Conservation (phyloP, 129 eudicot genomes). For the Tagetes erecta region DNA sequence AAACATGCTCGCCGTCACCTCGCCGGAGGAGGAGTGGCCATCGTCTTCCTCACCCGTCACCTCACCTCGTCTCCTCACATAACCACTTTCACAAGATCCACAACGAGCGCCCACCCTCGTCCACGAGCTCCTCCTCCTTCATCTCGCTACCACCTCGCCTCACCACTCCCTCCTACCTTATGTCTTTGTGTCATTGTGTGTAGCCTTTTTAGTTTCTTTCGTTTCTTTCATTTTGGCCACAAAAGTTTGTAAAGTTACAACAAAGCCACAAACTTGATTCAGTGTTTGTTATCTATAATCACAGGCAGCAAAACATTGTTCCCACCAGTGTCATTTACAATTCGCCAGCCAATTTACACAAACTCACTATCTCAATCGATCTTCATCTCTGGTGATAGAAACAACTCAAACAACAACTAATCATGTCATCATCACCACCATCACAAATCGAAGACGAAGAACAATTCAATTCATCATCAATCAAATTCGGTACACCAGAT, state of each 20-base stretch:
- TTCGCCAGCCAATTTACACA: background rate
- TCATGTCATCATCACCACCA: slow-evolving; percentile 32
- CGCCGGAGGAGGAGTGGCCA: too few relatives aligned
- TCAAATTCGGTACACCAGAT: slow-evolving; percentile 63
- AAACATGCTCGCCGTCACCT: too few relatives aligned
- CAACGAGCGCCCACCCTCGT: too few relatives aligned
- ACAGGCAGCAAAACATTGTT: background rate
- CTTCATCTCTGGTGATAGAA: background rate
- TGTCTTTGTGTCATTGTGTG: too few relatives aligned
- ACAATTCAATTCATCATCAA: slow-evolving; percentile 21
- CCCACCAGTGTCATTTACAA: background rate
- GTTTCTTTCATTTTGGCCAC: background rate
- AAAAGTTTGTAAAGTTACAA: background rate
- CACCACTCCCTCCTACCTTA: too few relatives aligned
- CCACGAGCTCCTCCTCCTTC: too few relatives aligned
- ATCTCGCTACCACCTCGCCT: too few relatives aligned
- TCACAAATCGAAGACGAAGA: slow-evolving; percentile 20
- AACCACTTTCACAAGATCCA: too few relatives aligned
- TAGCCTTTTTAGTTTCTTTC: too few relatives aligned
- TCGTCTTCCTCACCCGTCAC: too few relatives aligned
- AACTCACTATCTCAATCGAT: background rate
- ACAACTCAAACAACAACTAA: background rate
- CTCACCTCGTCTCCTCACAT: too few relatives aligned
- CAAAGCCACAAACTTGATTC: background rate
- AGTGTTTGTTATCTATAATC: background rate